phyloP scores from a whole-genome alignment of 2,329 filamentous ascomycete species.

The Alternaria panax region DNA sequence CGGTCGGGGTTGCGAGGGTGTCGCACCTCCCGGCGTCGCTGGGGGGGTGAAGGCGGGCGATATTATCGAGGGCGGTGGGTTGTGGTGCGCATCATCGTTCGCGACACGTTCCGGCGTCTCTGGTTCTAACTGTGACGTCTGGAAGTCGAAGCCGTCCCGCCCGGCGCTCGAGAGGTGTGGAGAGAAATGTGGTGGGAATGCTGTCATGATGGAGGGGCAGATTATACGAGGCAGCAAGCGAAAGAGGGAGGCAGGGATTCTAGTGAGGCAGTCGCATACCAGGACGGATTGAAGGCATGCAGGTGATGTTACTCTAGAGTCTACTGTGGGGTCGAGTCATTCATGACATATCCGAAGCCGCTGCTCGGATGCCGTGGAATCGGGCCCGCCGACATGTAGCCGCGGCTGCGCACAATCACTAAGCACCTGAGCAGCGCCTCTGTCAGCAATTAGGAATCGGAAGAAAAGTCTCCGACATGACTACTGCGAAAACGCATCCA shows the following conservation, averaged over 20 bases:
- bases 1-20: constrained; percentile 45
- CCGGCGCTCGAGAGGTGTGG: constrained; percentile 58
- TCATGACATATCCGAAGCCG: constrained; percentile 25
- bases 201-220: constrained; percentile 54
- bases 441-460: constrained; percentile 31
- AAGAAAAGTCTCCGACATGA: neutral
- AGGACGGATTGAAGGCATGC: neutral
- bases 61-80: constrained; percentile 53
- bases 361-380: constrained; percentile 6
- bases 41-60: constrained; percentile 56
- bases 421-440: constrained; percentile 2
- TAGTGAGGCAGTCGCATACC: neutral
- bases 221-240: neutral
- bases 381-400: constrained; percentile 24
- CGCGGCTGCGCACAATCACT: constrained; percentile 13
- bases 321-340: constrained; percentile 14
- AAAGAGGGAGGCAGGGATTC: neutral
- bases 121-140: constrained; percentile 21
- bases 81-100: constrained; percentile 15
- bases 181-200: constrained; percentile 62
- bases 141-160: constrained; percentile 50
- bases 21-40: constrained; percentile 44
- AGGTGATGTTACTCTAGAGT: neutral
- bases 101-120: constrained; percentile 25
- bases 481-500: neutral